These are phyloP conservation scores for Pyrrhoderma lamaoense DNA, from an alignment of 1,284 basidiomycete species.

Conservation along the genomic window DNA sequence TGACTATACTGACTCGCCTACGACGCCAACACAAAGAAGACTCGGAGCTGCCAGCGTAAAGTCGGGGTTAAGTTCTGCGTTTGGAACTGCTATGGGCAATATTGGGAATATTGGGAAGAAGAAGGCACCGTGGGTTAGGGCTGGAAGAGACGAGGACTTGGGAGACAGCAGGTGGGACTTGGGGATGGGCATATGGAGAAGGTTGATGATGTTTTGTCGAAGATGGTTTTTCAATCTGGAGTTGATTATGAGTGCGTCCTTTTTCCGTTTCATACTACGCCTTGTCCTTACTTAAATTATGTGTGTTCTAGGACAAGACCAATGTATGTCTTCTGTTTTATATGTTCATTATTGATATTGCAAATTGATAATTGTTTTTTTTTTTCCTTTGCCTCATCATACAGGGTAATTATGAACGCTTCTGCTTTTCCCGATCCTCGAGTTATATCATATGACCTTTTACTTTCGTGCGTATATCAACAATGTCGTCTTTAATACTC, in stretches of 20 bases:
- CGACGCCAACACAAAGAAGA: too few species aligned
- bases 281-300: constrained; percentile 11
- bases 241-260: constrained; percentile 73
- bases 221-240: constrained; percentile 79
- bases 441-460: constrained; percentile 67
- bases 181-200: constrained; percentile 32
- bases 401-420: constrained; percentile 74
- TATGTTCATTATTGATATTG: background rate
- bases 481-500: too few species aligned
- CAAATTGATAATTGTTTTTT: background rate
- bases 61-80: constrained; percentile 22
- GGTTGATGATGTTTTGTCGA: constrained; percentile 58
- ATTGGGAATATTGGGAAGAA: constrained; percentile 15
- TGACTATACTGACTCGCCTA: too few species aligned
- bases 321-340: constrained; percentile 47
- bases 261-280: constrained; percentile 1
- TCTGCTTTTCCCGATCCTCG: constrained; percentile 74
- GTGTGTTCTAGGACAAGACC: constrained; percentile 58
- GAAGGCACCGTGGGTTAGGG: background rate
- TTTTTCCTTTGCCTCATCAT: constrained; percentile 5
- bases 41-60: constrained; percentile 27
- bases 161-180: background rate
- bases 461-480: constrained; percentile 65
- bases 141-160: background rate
- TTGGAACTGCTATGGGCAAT: constrained; percentile 25